phyloP scores from a whole-genome alignment of 805 yeast species.

The Maudiozyma barnettii region DNA sequence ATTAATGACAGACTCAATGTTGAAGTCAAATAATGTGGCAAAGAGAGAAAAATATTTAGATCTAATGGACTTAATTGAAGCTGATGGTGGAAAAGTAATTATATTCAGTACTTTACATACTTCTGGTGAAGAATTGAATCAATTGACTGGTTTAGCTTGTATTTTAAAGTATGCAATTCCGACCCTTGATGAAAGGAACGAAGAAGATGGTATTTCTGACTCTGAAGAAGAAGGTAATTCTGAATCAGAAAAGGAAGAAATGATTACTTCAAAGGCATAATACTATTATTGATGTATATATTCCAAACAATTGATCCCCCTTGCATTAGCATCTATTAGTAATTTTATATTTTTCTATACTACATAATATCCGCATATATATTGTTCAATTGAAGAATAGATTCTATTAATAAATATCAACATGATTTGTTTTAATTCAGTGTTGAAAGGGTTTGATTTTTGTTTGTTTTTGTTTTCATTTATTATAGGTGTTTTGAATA shows the following conservation, averaged over 20 bases:
- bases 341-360: too few relatives aligned
- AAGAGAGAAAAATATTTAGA: constrained; percentile 60
- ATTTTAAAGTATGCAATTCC: constrained; percentile 73
- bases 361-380: too few relatives aligned
- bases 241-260: constrained; percentile 1
- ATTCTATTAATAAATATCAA: too few relatives aligned
- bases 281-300: neutral
- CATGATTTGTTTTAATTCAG: too few relatives aligned
- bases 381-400: too few relatives aligned
- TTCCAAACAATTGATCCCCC: neutral
- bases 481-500: neutral
- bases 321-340: too few relatives aligned
- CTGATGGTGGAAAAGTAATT: constrained; percentile 64
- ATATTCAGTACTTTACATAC: constrained; percentile 80
- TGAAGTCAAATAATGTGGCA: constrained; percentile 63
- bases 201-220: constrained; percentile 1
- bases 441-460: too few relatives aligned
- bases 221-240: neutral
- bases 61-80: constrained; percentile 56
- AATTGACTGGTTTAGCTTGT: constrained; percentile 85
- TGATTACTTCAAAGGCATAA: constrained; percentile 2
- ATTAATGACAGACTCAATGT: constrained; percentile 69
- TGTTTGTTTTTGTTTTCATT: too few relatives aligned
- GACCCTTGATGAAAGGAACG: constrained; percentile 56
- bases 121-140: constrained; percentile 80